A percentile compares a stretch with the other conserved stretches of the same genome.
These are phyloP conservation scores for Delonix regia DNA, from an alignment of 306 rosid genomes.

Conservation along the genomic window DNA sequence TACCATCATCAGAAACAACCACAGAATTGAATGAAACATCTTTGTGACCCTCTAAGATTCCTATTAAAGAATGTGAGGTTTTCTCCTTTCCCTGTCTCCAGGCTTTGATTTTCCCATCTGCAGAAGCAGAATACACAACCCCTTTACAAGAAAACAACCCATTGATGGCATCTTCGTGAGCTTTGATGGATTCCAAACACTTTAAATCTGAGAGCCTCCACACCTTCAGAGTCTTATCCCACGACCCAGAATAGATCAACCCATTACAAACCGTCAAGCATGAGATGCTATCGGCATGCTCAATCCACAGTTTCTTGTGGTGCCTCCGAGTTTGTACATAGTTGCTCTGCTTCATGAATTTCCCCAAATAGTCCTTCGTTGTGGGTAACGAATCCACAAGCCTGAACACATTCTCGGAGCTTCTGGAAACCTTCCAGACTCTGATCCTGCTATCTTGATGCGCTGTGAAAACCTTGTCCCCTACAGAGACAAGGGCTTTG, in stretches of 20 bases:
- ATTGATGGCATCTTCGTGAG: conserved; percentile 93
- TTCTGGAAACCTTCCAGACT: conserved; percentile 87
- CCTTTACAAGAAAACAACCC: conserved; percentile 74
- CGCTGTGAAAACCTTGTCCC: conserved; percentile 78
- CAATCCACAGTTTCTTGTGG: conserved; percentile 34
- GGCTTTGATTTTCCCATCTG: conserved; percentile 90
- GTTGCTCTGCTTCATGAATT: conserved; percentile 88
- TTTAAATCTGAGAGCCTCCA: conserved; percentile 91
- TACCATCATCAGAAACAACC: conserved; percentile 78
- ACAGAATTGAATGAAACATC: conserved; percentile 82
- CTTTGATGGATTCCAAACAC: conserved; percentile 86
- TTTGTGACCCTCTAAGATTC: conserved; percentile 74
- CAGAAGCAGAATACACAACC: conserved; percentile 89
- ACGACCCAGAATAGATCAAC: conserved; percentile 83
- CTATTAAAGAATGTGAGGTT: conserved; percentile 55
- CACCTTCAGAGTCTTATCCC: conserved; percentile 90
- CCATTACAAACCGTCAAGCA: conserved; percentile 69
- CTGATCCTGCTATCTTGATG: conserved; percentile 91
- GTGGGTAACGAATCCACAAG: conserved; percentile 81
- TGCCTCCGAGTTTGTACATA: conserved; percentile 88
- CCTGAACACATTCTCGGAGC: conserved; percentile 78
- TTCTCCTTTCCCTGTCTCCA: conserved; percentile 63
- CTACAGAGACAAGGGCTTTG: conserved; percentile 72
- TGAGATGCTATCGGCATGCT: conserved; percentile 55
- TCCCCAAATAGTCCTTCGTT: conserved; percentile 81